Conservation (phyloP, 441 rosid genomes). For the Manihot esculenta region DNA sequence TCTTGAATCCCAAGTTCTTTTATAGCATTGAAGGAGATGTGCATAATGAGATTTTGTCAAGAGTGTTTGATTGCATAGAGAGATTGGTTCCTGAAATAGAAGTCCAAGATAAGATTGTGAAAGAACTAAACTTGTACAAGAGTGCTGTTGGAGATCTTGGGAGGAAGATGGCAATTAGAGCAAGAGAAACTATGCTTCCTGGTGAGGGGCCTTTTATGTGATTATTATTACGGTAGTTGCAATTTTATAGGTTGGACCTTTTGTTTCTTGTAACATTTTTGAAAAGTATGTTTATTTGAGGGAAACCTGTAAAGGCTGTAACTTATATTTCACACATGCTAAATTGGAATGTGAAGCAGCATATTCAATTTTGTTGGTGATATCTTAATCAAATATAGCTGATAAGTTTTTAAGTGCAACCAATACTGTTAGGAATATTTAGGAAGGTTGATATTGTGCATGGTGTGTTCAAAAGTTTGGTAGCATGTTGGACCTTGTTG, state of each 20-base stretch:
- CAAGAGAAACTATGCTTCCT: constrained; percentile 80
- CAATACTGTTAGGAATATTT: background rate
- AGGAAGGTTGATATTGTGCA: background rate
- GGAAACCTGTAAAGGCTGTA: background rate
- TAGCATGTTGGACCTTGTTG: background rate
- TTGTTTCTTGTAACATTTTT: background rate
- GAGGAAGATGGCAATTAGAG: constrained; percentile 82
- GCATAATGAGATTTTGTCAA: constrained; percentile 60
- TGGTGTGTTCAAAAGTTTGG: background rate
- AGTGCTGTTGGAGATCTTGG: constrained; percentile 80
- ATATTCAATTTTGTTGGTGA: background rate
- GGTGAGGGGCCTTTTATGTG: constrained; percentile 42
- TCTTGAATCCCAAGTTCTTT: constrained; percentile 86
- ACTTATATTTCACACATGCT: background rate
- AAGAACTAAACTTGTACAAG: constrained; percentile 72
- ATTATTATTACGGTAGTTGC: constrained; percentile 14
- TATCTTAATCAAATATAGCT: too few species aligned
- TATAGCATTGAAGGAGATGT: constrained; percentile 66
- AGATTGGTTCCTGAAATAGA: constrained; percentile 64
- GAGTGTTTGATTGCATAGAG: constrained; percentile 87
- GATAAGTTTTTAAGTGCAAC: background rate
- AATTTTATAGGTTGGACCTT: background rate
- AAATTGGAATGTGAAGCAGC: background rate
- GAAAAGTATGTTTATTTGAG: background rate
- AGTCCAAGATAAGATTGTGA: constrained; percentile 72